Percentiles rank a stretch among this genome's conserved stretches.
Conservation (phyloP, 2,329 filamentous ascomycete species). For the Lecanoromycetidae sp. region DNA sequence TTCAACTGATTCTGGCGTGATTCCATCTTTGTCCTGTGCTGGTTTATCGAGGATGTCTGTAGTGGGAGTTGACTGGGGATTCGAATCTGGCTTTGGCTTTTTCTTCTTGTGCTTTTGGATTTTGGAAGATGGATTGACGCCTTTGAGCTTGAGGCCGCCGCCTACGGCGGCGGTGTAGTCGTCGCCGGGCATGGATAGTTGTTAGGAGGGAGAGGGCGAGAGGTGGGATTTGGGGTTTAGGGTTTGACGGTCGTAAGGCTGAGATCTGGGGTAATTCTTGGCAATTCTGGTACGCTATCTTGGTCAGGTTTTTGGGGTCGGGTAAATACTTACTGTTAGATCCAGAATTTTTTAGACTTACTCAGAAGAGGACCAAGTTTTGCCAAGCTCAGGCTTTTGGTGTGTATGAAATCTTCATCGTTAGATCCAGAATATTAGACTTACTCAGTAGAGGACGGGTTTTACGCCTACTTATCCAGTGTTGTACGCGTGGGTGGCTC, state of each 20-base stretch:
- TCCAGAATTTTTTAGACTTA: too few relatives aligned
- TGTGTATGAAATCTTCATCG: too few relatives aligned
- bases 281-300: too few relatives aligned
- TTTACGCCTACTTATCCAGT: too few relatives aligned
- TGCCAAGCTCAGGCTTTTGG: too few relatives aligned
- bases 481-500: too few relatives aligned
- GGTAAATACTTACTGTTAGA: too few relatives aligned
- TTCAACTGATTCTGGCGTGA: neutral
- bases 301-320: too few relatives aligned
- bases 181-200: conserved; percentile 30
- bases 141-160: conserved; percentile 74
- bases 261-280: conserved; percentile 4
- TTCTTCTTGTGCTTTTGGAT: conserved; percentile 41
- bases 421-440: too few relatives aligned
- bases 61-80: conserved; percentile 8
- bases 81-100: conserved; percentile 31
- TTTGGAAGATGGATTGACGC: conserved; percentile 42
- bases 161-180: conserved; percentile 57
- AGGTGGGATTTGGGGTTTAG: neutral
- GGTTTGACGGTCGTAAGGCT: conserved; percentile 3
- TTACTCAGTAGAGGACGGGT: too few relatives aligned
- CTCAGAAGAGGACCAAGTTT: too few relatives aligned
- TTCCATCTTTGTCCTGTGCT: neutral
- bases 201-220: neutral
- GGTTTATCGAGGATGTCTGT: conserved; percentile 4